Evolutionary conservation across 106 monocot species (phyloP).

Genomic region (Dioscorea alata): DNA sequence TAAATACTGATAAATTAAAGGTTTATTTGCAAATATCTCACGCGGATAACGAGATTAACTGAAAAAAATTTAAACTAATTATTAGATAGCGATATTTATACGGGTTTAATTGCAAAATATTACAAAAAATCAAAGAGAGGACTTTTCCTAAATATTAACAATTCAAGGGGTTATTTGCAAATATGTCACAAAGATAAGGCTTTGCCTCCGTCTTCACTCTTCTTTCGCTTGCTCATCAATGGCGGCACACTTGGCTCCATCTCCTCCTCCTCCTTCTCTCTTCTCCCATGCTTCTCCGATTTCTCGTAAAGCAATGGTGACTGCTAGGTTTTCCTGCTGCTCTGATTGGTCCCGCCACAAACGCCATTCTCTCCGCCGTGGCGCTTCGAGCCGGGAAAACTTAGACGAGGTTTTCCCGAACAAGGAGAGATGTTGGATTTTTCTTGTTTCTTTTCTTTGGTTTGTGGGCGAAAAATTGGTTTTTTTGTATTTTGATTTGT

Average conservation of each 20-base stretch:
- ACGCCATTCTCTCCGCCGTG: neutral
- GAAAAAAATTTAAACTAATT: too few species aligned
- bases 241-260: neutral
- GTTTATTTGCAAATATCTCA: too few species aligned
- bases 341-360: neutral
- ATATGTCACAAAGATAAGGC: neutral
- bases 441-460: neutral
- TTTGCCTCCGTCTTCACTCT: neutral
- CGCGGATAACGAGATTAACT: too few species aligned
- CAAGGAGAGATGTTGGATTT: neutral
- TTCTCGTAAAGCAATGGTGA: neutral
- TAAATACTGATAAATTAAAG: too few species aligned
- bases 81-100: too few species aligned
- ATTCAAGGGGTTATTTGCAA: too few species aligned
- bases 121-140: too few species aligned
- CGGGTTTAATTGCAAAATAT: too few species aligned
- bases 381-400: neutral
- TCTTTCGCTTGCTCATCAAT: neutral
- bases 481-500: neutral
- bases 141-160: too few species aligned
- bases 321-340: neutral
- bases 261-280: constrained; percentile 1
- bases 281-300: neutral
- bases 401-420: neutral
- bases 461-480: neutral